Percentiles rank a stretch among this genome's conserved stretches.
phyloP scores from a whole-genome alignment of 768 basidiomycete genomes.

The Pulveroboletus sp. region DNA sequence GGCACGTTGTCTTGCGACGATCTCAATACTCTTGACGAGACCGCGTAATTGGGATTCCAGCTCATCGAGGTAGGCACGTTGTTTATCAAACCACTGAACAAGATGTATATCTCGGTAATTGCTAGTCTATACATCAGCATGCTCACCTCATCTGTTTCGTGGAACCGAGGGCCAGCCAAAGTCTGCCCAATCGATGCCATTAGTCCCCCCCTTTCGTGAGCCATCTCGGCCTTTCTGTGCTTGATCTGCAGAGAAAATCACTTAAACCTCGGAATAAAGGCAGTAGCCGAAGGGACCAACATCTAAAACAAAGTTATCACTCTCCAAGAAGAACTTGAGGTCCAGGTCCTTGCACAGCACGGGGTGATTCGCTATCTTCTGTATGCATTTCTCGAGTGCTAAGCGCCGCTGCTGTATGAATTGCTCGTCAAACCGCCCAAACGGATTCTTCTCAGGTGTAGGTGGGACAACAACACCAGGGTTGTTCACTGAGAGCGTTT shows the following conservation, averaged over 20 bases:
- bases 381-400: slow-evolving; percentile 85
- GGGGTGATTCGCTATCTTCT: slow-evolving; percentile 91
- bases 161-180: slow-evolving; percentile 73
- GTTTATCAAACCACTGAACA: slow-evolving; percentile 86
- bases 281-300: slow-evolving; percentile 42
- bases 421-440: slow-evolving; percentile 88
- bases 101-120: background rate
- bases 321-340: slow-evolving; percentile 86
- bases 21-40: slow-evolving; percentile 81
- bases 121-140: background rate
- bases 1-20: slow-evolving; percentile 75
- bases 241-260: slow-evolving; percentile 58
- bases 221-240: slow-evolving; percentile 73
- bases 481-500: slow-evolving; percentile 82
- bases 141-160: slow-evolving; percentile 81
- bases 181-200: slow-evolving; percentile 81
- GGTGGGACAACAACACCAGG: slow-evolving; percentile 97
- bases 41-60: slow-evolving; percentile 86
- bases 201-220: slow-evolving; percentile 75
- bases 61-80: slow-evolving; percentile 79
- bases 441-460: slow-evolving; percentile 90
- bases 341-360: slow-evolving; percentile 85
- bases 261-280: background rate
- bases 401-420: slow-evolving; percentile 84
- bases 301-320: slow-evolving; percentile 86